Percentiles rank a stretch among this genome's conserved stretches.
Conservation (phyloP, 2,329 filamentous ascomycete genomes). For the Colletotrichum paranaense region DNA sequence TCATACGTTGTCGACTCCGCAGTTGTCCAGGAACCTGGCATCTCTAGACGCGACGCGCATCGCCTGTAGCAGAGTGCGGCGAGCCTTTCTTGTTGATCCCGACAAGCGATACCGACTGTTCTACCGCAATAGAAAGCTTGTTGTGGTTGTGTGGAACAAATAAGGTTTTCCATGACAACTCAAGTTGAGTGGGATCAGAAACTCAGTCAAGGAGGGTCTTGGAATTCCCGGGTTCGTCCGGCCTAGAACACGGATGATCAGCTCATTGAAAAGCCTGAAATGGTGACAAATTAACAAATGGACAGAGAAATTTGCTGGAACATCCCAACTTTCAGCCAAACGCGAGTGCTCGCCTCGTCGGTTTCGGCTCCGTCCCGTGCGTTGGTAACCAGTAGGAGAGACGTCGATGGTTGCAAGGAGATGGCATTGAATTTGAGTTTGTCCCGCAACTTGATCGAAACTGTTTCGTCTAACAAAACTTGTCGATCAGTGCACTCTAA, state of each 20-base stretch:
- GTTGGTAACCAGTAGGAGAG: background rate
- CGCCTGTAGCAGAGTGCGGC: background rate
- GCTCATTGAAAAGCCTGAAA: background rate
- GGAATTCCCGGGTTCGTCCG: background rate
- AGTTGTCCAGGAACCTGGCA: background rate
- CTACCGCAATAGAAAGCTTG: background rate
- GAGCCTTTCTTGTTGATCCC: background rate
- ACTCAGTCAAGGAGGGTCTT: background rate
- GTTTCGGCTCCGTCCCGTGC: background rate
- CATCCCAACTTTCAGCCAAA: background rate
- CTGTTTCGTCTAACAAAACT: background rate
- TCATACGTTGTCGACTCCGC: background rate
- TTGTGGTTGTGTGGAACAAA: background rate
- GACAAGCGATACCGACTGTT: background rate
- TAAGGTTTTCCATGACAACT: background rate
- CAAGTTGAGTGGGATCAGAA: background rate
- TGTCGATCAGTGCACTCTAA: background rate
- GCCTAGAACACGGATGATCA: background rate
- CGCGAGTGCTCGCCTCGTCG: background rate
- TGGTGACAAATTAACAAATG: background rate
- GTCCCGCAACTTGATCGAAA: background rate
- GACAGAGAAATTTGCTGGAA: background rate
- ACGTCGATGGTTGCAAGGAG: background rate
- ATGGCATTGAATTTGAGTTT: background rate
- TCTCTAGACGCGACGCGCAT: background rate